Evolutionary conservation across 768 basidiomycete species (phyloP).

Genomic region (Cantharellus anzutake): DNA sequence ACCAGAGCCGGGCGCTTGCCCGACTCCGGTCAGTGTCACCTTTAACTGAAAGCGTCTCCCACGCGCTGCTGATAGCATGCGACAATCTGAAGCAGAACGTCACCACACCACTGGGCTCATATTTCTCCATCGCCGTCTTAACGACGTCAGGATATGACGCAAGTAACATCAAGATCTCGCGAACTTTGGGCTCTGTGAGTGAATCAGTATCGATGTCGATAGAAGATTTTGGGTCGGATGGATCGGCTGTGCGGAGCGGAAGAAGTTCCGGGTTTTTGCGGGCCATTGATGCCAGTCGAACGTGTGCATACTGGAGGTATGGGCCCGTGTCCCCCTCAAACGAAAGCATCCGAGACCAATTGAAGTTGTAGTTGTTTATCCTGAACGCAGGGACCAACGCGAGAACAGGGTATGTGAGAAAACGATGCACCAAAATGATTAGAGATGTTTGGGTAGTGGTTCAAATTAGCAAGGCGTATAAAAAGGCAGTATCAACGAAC

Average conservation of each 20-base stretch:
- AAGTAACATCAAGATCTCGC: conserved; percentile 74
- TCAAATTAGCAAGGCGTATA: not conserved
- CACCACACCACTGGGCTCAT: conserved; percentile 82
- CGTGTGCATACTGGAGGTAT: conserved; percentile 93
- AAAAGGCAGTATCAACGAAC: not conserved
- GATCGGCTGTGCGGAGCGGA: conserved; percentile 47
- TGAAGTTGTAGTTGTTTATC: conserved; percentile 91
- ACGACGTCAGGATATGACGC: conserved; percentile 87
- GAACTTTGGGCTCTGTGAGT: conserved; percentile 57
- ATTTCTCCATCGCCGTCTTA: conserved; percentile 60
- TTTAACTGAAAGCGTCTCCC: conserved; percentile 79
- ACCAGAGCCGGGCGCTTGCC: conserved; percentile 68
- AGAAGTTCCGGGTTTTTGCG: conserved; percentile 82
- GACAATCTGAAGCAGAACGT: conserved; percentile 75
- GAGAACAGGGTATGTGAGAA: not conserved
- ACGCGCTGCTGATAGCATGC: conserved; percentile 80
- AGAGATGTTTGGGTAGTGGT: not conserved
- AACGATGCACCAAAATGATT: not conserved
- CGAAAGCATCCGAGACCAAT: conserved; percentile 84
- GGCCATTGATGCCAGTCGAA: conserved; percentile 74
- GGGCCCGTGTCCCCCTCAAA: conserved; percentile 94
- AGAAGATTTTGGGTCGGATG: too few relatives aligned
- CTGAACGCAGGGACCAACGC: conserved; percentile 21
- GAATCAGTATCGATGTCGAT: conserved; percentile 39
- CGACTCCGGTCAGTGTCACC: conserved; percentile 58